Percentiles rank a stretch among this genome's conserved stretches.
Conservation (phyloP, 2,329 filamentous ascomycete genomes). For the Chalaropsis thielavioides region DNA sequence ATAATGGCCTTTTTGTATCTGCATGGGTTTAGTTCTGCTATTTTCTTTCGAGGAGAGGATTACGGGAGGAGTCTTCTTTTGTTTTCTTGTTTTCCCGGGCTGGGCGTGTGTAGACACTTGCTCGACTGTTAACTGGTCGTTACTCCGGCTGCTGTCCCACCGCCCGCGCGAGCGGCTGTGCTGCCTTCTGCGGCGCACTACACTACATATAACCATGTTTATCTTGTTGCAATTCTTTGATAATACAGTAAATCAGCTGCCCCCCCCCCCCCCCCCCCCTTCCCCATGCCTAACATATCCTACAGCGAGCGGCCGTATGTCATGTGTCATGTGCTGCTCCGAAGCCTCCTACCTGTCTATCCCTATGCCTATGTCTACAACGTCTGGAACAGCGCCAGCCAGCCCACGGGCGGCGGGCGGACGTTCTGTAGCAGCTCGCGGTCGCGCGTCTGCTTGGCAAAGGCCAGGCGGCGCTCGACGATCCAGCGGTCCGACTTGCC, state of each 20-base stretch:
- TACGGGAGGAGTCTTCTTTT: neutral
- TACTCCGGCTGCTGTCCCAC: neutral
- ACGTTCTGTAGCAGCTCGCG: conserved; percentile 39
- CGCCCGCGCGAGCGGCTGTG: no score
- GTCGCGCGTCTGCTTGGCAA: conserved; percentile 26
- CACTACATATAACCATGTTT: neutral
- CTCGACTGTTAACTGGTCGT: neutral
- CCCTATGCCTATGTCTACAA: neutral
- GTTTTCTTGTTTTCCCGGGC: neutral
- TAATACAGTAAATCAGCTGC: neutral
- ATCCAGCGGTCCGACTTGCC: conserved; percentile 43
- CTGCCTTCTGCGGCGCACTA: neutral
- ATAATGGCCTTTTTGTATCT: neutral
- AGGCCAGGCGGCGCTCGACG: conserved; percentile 31
- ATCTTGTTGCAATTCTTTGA: neutral
- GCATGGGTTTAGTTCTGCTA: neutral
- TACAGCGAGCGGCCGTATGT: no score
- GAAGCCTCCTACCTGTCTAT: neutral
- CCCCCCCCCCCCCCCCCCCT: no score
- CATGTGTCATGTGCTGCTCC: neutral
- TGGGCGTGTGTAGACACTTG: neutral
- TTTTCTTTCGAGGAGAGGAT: neutral
- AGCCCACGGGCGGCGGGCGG: conserved; percentile 25
- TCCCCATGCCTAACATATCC: no score
- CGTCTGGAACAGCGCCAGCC: conserved; percentile 26